phyloP scores from a whole-genome alignment of 2,329 filamentous ascomycete genomes.

The Phyllosticta capitalensis region DNA sequence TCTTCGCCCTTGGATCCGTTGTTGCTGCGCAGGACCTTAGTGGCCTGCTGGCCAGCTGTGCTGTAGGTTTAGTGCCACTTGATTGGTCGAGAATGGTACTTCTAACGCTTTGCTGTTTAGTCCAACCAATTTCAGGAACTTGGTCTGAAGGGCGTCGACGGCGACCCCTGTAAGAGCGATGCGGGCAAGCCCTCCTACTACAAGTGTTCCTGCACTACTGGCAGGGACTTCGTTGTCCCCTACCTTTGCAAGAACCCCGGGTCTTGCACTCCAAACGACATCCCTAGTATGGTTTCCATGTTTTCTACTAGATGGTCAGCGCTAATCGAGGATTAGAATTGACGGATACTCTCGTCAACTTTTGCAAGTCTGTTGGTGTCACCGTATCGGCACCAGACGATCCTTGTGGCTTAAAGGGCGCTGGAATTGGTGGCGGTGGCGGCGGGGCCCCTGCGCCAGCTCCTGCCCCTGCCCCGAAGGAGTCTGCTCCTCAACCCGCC shows the following conservation, averaged over 20 bases:
- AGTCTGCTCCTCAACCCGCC: background rate
- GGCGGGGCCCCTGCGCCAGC: background rate
- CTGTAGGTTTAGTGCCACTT: background rate
- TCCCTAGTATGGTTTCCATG: background rate
- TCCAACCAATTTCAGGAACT: conserved; percentile 5
- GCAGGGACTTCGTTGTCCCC: conserved; percentile 1
- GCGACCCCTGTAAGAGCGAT: conserved; percentile 6
- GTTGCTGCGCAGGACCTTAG: conserved; percentile 4
- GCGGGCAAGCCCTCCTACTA: conserved; percentile 7
- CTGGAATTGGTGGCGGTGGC: background rate
- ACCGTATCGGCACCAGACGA: conserved; percentile 2
- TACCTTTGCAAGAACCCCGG: conserved; percentile 7
- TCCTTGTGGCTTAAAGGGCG: conserved; percentile 1
- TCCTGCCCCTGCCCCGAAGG: background rate
- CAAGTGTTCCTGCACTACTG: conserved; percentile 4
- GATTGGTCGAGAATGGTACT: background rate
- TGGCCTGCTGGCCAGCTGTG: conserved; percentile 1
- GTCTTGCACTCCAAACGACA: background rate
- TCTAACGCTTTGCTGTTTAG: background rate
- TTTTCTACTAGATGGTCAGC: background rate
- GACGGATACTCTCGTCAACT: conserved; percentile 1
- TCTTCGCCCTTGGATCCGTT: conserved; percentile 1
- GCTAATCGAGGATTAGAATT: background rate
- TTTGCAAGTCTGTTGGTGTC: conserved; percentile 6
- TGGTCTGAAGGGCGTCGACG: conserved; percentile 4